Base-by-base conservation (phyloP, 2,329 filamentous ascomycete genomes). In the Fusarium floridanum region DNA sequence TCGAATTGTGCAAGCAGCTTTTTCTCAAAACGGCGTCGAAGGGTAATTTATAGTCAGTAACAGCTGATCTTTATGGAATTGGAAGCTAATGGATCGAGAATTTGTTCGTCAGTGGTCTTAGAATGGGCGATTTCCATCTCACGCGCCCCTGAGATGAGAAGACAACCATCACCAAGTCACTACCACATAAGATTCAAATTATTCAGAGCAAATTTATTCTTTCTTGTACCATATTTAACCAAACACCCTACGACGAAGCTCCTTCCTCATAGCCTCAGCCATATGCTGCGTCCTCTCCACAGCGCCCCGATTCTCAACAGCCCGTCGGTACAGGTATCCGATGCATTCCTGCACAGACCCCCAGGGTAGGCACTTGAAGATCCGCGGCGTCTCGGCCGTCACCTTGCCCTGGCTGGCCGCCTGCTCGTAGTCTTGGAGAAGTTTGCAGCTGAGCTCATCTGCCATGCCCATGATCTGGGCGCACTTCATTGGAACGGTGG, bases 391-490 rank as follows among this genome's bases (percentile, higher is more conserved):
- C 55, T 67, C 76, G 3, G 77, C 71, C 0, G 55, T 66, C 2
- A 64, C 65, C 7, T 36, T 68, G 2, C 56, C 36, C 1, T 73
- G 59, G 2, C 43, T 50, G 0, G 34, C 41, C 0, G 78, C 77
- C 60, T 78, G 72, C 17, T 80, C 79, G 4, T 78, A 73, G 22
- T 78, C 72, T 12, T 85, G 83, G 8, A 90, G 80, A 0, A 90
- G 80, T 12, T 83, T 82, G 73, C 87, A 88, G 43, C 85, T 87
- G 20, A 90, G 83, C 71, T 90, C 87, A 63, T 90, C 89, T 0
- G 89, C 88, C 88, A 90, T 90, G 6, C 88, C 88, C 68, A 88
- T 85, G 0, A 90, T 83, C 76, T 90, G 89, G 0, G 86, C 88
- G 72, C 87, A 90, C 6, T 79, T 82, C 5, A 89, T 81, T 0